Base-by-base conservation (phyloP, 2,329 filamentous ascomycete genomes). In the Plenodomus tracheiphilus region DNA sequence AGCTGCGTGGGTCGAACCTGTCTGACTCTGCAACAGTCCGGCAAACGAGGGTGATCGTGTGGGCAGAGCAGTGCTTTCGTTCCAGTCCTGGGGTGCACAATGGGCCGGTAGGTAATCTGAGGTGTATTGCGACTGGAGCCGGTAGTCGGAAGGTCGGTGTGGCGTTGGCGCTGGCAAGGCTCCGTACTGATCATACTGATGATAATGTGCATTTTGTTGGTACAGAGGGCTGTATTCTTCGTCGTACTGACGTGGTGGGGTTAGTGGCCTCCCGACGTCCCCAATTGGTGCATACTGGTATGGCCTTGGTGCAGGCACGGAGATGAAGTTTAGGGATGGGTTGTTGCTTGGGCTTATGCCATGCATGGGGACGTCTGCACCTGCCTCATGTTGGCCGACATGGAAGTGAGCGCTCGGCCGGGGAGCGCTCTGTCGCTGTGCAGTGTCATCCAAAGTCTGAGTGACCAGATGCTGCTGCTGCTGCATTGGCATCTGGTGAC, bases 401-500 rank as follows among this genome's bases (percentile, higher is more conserved):
- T 15, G 28, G 28, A 32, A 32, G 28, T 10, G 15, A 7, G 6
- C 28, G 15, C 28, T 32, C 7, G 28, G 11, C 13, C 15, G 6
- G 15, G 4, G 6, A 4, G 28, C 28, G 11, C 9, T 32, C 13
- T 32, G 28, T 32, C 4, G 28, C 15, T 7, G 6, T 32, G 28
- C 28, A 4, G 6, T 32, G 36, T 48, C 48, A 47, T 45, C 47
- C 43, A n/a, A 39, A 39, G 10, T 25, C 39, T 45, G 28, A 15
- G 28, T 43, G 10, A 6, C 13, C 25, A 18, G 19, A 39, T 32
- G 19, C 41, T 32, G 28, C 15, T 32, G 28, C 15, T 20, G 40
- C 13, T 28, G 20, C 35, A 37, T 20, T 46, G 47, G 53, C 36
- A 25, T 36, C 35, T 21, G 18, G 2, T 43, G 9, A 17, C 15